Conservation (phyloP, 306 rosid species). For the Arachis hypogaea region DNA sequence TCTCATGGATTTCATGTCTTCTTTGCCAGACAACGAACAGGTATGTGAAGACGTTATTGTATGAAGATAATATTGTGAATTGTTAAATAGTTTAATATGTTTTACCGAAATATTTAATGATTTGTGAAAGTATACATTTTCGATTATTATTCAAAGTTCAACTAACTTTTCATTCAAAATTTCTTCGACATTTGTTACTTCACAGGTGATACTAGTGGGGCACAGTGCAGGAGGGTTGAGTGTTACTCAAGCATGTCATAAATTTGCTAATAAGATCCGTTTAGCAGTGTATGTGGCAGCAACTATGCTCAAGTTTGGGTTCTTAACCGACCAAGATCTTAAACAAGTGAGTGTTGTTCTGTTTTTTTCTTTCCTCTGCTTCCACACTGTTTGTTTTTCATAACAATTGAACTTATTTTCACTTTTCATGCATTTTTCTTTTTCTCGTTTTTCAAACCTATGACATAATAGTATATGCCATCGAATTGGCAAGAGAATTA, state of each 20-base stretch:
- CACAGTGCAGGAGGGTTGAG: constrained; percentile 95
- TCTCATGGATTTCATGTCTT: constrained; percentile 66
- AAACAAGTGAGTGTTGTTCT: constrained; percentile 52
- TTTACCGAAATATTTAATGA: no score
- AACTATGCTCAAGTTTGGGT: constrained; percentile 83
- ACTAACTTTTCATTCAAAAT: no score
- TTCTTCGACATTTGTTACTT: no score
- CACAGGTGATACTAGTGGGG: constrained; percentile 83
- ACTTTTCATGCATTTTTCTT: background rate
- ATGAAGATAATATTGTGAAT: no score
- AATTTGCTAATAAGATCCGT: constrained; percentile 67
- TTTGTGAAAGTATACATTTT: no score
- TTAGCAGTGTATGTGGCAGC: constrained; percentile 85
- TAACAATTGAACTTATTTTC: constrained; percentile 15
- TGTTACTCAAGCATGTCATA: constrained; percentile 72
- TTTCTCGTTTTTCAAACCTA: background rate
- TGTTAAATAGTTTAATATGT: no score
- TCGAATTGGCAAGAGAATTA: no score
- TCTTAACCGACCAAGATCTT: constrained; percentile 59
- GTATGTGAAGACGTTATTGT: constrained; percentile 18
- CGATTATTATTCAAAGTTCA: no score
- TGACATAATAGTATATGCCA: background rate
- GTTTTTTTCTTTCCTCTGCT: constrained; percentile 27
- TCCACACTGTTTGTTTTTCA: background rate
- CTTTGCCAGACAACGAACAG: constrained; percentile 76